These are phyloP conservation scores for Strobilomyces confusus DNA, from an alignment of 768 basidiomycete genomes.

Conservation along the genomic window DNA sequence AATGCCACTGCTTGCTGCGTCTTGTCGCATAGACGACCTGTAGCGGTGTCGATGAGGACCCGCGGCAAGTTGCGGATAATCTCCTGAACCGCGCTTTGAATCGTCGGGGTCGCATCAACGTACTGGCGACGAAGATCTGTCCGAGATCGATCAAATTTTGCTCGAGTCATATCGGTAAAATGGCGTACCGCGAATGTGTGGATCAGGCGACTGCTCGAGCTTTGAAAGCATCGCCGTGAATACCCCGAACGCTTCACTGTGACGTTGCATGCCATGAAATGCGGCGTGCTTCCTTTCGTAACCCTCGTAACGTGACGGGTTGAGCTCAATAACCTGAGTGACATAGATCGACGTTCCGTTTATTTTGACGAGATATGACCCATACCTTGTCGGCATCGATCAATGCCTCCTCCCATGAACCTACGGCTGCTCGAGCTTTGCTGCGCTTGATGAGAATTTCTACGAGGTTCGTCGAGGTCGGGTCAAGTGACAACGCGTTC, in stretches of 20 bases:
- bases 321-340: conserved; percentile 5
- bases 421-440: not conserved
- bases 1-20: conserved; percentile 9
- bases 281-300: conserved; percentile 4
- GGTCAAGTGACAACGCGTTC: not conserved
- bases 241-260: not conserved
- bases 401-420: not conserved
- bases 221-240: conserved; percentile 2
- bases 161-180: not conserved
- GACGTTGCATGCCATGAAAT: not conserved
- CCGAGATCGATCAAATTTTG: not conserved
- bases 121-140: conserved; percentile 2
- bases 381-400: conserved; percentile 8
- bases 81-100: not conserved
- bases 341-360: not conserved
- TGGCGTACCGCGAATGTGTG: not conserved
- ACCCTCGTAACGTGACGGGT: not conserved
- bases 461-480: rapidly evolving
- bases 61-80: not conserved
- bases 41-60: conserved; percentile 2
- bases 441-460: conserved; percentile 6
- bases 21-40: conserved; percentile 10
- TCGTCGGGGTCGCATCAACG: not conserved
- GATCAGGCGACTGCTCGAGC: not conserved
- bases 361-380: no score